Percentiles rank a stretch among this genome's conserved stretches.
Evolutionary conservation across 148 eudicot species (phyloP).

Genomic region (Rhododendron ferrugineum): DNA sequence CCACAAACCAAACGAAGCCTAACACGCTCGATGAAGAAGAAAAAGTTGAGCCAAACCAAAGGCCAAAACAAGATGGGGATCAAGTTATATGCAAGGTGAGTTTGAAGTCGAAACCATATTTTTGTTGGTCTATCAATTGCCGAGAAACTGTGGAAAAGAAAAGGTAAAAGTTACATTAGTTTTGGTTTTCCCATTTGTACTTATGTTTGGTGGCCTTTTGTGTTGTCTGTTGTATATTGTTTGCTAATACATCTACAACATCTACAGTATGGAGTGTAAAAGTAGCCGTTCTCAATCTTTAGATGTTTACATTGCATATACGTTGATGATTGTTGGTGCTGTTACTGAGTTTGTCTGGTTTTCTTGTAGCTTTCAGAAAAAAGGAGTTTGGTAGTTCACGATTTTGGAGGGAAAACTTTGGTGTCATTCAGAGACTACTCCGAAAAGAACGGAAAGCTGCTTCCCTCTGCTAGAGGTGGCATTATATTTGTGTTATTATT

Average conservation of each 20-base stretch:
- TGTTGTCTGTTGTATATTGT: background rate
- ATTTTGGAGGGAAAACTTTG: conserved; percentile 24
- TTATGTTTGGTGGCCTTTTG: background rate
- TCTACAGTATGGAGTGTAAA: background rate
- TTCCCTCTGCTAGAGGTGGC: conserved; percentile 40
- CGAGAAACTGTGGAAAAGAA: background rate
- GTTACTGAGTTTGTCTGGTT: background rate
- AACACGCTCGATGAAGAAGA: background rate
- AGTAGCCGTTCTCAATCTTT: background rate
- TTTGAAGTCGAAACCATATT: background rate
- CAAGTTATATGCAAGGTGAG: background rate
- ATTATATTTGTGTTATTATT: background rate
- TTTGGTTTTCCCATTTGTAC: background rate
- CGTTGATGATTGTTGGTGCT: background rate
- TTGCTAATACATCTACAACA: background rate
- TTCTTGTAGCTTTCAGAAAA: conserved; percentile 53
- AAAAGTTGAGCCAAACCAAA: background rate
- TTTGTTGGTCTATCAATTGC: background rate
- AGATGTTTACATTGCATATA: background rate
- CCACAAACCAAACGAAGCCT: background rate
- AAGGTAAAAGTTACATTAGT: background rate
- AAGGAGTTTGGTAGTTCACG: conserved; percentile 42
- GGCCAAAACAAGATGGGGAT: background rate
- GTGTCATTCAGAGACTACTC: conserved; percentile 51
- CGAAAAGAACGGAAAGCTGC: conserved; percentile 41